Evolutionary conservation across 306 rosid genomes (phyloP), one percentile per base, ranked within the genome.

Genomic region (Cucumis cinereus): DNA sequence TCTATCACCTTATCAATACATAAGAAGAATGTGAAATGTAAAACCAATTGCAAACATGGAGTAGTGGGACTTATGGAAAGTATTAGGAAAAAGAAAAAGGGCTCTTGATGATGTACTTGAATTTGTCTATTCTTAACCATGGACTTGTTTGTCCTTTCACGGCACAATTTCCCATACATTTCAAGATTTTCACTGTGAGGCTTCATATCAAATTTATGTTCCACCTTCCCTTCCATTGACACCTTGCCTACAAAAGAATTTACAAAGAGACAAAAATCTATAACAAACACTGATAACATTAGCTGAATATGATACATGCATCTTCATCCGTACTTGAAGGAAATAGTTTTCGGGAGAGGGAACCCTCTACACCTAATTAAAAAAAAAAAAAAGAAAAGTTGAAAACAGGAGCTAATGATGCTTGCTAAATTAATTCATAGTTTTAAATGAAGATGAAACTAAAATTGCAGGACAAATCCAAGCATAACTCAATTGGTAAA

Each of bases 161-260:
- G 93, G 78, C 99, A 94, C 84, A 94, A 68, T 82, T 74, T 94
- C 15, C 97, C 99, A 78, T 94, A 94, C 79, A 87, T 92, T 75
- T 90, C 99, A 47, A 94, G 79, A 86, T 94, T 90, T 83, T 87
- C 88, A 56, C 94, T 88, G 56, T 90, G 99, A 68, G 97, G 99
- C 85, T 92, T 94, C 99, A 94, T 92, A 78, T 94, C 99, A 84
- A 94, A 94, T 79, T 94, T 94, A 78, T 89, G 97, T 79, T 94
- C 99, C 58, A 94, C 97, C 79, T 94, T 94, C 79, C 99, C 99
- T 80, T 92, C 99, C 86, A 89, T 81, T 30, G 92, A 80, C 79
- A 94, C 87, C 79, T 59, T 76, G 16, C 79, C 79, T 76, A 70
- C 57, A 70, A 70, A 47, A 66, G 52, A 66, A 40, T 67, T 2